phyloP scores from a whole-genome alignment of 768 basidiomycete genomes.

The Boletus pseudopeckii region DNA sequence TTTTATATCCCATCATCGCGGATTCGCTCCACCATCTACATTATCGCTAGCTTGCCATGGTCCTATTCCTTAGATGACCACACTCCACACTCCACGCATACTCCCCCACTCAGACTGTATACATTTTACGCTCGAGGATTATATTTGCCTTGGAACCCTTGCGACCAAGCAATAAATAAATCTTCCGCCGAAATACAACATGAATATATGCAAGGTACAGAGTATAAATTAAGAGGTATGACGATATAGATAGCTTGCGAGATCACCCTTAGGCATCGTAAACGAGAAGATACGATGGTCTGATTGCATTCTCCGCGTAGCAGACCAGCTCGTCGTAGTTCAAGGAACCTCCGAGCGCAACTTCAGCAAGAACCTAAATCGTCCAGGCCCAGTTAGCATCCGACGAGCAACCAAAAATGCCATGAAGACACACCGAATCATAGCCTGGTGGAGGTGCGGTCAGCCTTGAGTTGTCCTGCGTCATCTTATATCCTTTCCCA shows the following conservation, averaged over 20 bases:
- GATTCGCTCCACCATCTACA: slow-evolving; percentile 15
- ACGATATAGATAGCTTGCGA: not conserved
- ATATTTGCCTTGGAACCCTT: not conserved
- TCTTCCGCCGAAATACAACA: not conserved
- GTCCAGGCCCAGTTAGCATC: not conserved
- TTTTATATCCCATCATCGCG: slow-evolving; percentile 13
- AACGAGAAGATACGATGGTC: slow-evolving; percentile 68
- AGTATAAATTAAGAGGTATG: slow-evolving; percentile 3
- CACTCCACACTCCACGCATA: slow-evolving; percentile 21
- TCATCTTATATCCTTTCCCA: slow-evolving; percentile 65
- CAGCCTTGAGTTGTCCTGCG: slow-evolving; percentile 51
- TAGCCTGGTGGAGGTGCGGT: slow-evolving; percentile 60
- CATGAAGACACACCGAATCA: slow-evolving; percentile 52
- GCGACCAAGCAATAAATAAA: slow-evolving; percentile 7
- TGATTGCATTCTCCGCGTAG: slow-evolving; percentile 66
- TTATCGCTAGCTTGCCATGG: slow-evolving; percentile 18
- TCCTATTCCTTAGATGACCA: slow-evolving; percentile 38
- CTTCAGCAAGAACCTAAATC: slow-evolving; percentile 61
- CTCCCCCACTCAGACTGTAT: slow-evolving; percentile 31
- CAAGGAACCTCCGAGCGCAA: slow-evolving; percentile 51
- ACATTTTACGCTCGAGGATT: not conserved
- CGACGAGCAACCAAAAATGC: not conserved
- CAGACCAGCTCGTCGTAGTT: slow-evolving; percentile 74
- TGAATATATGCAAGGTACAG: not conserved
- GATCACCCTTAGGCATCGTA: slow-evolving; percentile 46